Evolutionary conservation across 208 protist genomes (phyloP).

Genomic region (Leishmania aethiopica): DNA sequence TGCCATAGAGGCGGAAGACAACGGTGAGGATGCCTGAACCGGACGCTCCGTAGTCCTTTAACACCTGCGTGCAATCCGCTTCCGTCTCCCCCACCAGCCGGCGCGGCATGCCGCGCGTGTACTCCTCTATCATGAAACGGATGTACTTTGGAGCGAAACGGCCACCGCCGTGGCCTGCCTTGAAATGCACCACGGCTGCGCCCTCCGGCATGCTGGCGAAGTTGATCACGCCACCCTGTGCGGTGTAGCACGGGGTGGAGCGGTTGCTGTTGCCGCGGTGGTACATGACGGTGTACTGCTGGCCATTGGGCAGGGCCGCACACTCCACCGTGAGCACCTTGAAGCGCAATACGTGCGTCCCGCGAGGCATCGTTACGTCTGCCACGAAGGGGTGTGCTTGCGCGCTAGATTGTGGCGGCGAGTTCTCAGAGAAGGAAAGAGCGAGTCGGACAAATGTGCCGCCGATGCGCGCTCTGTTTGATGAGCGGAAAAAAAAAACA

Average conservation of each 20-base stretch:
- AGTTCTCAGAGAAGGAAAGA: background rate
- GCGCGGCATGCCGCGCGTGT: constrained; percentile 65
- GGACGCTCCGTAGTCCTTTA: constrained; percentile 35
- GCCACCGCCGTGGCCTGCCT: constrained; percentile 40
- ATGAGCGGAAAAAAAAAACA: background rate
- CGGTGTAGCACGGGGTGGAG: constrained; percentile 75
- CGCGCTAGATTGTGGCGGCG: background rate
- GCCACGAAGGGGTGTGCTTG: background rate
- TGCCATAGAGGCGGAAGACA: constrained; percentile 70
- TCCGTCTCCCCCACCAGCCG: constrained; percentile 69
- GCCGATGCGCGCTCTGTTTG: background rate
- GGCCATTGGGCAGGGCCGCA: constrained; percentile 53
- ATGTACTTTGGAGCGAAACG: constrained; percentile 84
- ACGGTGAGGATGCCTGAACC: constrained; percentile 38
- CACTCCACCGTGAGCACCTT: constrained; percentile 75
- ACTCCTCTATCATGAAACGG: constrained; percentile 84
- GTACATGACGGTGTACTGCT: constrained; percentile 85
- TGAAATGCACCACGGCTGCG: constrained; percentile 81
- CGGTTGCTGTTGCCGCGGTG: constrained; percentile 70
- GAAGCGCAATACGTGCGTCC: constrained; percentile 80
- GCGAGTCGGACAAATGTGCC: background rate
- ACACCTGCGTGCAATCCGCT: constrained; percentile 67
- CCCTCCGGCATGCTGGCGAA: constrained; percentile 87
- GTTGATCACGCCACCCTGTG: constrained; percentile 64
- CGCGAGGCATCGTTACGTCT: constrained; percentile 40